Evolutionary conservation across 176 grass and related monocot genomes (phyloP), one percentile per base, ranked within the genome.

Genomic region (Cymbopogon citratus): DNA sequence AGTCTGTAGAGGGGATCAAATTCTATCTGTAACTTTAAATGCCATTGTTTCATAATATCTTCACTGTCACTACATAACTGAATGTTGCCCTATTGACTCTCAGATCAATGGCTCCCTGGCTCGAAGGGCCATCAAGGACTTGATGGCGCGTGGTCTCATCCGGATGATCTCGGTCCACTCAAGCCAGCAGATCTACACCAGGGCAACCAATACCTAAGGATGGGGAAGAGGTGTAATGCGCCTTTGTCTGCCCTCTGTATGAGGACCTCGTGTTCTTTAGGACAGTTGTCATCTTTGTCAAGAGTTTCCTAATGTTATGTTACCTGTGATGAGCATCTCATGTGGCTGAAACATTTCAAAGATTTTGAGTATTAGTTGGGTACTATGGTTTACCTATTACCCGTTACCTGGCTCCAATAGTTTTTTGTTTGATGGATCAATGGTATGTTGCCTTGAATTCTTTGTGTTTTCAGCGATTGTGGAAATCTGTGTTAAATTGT

Each of bases 141-240:
- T 88, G 29, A 80, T 88, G 80, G 36, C 66, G 18, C 75, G 75
- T 33, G 87, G 81, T 12, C 75, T 84, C 9, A 84, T 88, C 67
- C 75, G 81, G 63, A 74, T 88, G 87, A 61, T 88, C 11, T 27
- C 81, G 0, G 75, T 67, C 24, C 87, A 88, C 70, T 83, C 87
- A 28, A 88, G 87, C 60, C 87, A 88, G 68, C 81, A 88, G 87
- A 84, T 88, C 81, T 88, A 88, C 81, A 88, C 87, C 31, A 88
- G 87, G 81, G 81, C 87, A 57, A 88, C 87, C 26, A 88, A 88
- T 75, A 84, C 87, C 77, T 87, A 81, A 80, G 77, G 16, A 6
- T 56, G 14, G 6, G 31, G 41, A 54, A 68, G 23, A 11, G n/a
- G 51, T 79, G 86, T 78, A 46, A 31, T 63, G n/a, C n/a, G 67